Evolutionary conservation across 1,139 yeast genomes (phyloP).

Genomic region (Pichia sp.): DNA sequence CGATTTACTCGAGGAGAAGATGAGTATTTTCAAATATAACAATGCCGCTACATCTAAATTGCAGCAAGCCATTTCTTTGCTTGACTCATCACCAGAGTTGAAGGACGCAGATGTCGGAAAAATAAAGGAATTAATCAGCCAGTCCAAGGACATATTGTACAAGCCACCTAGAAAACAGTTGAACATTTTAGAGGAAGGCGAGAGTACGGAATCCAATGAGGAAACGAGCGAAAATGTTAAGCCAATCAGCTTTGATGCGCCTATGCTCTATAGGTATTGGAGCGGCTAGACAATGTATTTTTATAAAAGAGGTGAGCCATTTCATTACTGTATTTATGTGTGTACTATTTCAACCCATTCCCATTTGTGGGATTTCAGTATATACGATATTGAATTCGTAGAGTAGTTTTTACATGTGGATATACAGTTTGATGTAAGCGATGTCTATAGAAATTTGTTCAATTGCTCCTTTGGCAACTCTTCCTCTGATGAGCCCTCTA

Average conservation of each 20-base stretch:
- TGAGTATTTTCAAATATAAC: conserved; percentile 62
- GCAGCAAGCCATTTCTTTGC: conserved; percentile 33
- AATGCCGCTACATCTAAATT: conserved; percentile 45
- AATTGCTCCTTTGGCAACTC: conserved; percentile 7
- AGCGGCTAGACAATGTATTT: conserved; percentile 44
- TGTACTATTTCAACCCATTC: neutral
- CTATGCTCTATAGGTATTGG: conserved; percentile 87
- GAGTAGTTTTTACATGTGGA: too few relatives aligned
- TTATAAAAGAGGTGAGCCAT: neutral
- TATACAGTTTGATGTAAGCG: too few relatives aligned
- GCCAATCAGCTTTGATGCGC: conserved; percentile 76
- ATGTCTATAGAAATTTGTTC: too few relatives aligned
- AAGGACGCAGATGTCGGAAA: conserved; percentile 12
- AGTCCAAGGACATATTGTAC: conserved; percentile 42
- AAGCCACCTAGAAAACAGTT: conserved; percentile 42
- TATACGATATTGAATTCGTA: too few relatives aligned
- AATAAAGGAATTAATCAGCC: conserved; percentile 32
- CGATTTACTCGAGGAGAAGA: conserved; percentile 70
- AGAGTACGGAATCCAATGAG: conserved; percentile 11
- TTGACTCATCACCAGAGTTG: conserved; percentile 23
- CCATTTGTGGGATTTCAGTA: too few relatives aligned
- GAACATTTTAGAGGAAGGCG: conserved; percentile 24
- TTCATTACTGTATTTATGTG: neutral
- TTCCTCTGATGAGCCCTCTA: neutral
- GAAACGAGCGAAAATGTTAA: conserved; percentile 36